Conservation (phyloP, 2,329 filamentous ascomycete species). For the Penicillium sp. region DNA sequence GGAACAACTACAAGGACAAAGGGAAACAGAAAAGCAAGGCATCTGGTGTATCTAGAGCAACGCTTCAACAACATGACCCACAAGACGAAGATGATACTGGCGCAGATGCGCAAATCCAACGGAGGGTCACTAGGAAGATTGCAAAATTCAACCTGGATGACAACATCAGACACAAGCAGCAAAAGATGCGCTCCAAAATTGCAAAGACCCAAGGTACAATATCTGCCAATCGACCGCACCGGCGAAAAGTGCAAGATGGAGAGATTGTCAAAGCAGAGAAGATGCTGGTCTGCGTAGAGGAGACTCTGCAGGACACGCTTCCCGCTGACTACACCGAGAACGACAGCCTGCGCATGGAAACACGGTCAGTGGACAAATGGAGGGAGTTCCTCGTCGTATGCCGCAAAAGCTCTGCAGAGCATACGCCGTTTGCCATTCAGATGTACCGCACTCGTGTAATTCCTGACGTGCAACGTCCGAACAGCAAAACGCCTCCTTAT, state of each 20-base stretch:
- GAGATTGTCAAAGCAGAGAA: conserved; percentile 60
- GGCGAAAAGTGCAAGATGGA: conserved; percentile 44
- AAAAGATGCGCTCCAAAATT: conserved; percentile 33
- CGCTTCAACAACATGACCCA: conserved; percentile 29
- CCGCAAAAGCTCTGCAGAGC: conserved; percentile 48
- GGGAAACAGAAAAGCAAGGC: conserved; percentile 13
- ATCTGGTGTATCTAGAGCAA: conserved; percentile 13
- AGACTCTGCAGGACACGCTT: conserved; percentile 43
- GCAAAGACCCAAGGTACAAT: conserved; percentile 31
- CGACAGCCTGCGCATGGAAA: conserved; percentile 51
- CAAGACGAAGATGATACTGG: conserved; percentile 20
- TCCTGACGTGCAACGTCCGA: conserved; percentile 48
- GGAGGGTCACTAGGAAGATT: conserved; percentile 27
- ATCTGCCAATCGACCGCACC: conserved; percentile 27
- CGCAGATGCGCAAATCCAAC: conserved; percentile 10
- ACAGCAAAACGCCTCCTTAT: conserved; percentile 47
- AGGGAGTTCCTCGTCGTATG: conserved; percentile 56
- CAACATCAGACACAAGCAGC: conserved; percentile 35
- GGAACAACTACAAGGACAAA: conserved; percentile 18
- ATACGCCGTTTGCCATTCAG: conserved; percentile 49
- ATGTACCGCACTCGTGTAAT: conserved; percentile 58
- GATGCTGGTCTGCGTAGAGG: conserved; percentile 58
- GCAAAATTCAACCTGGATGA: conserved; percentile 41
- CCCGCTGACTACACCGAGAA: conserved; percentile 58
- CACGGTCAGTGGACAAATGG: conserved; percentile 55